Percentiles rank a stretch among this genome's conserved stretches.
Evolutionary conservation across 495 filamentous ascomycete species (phyloP).

Genomic region (Neurospora hispaniola): DNA sequence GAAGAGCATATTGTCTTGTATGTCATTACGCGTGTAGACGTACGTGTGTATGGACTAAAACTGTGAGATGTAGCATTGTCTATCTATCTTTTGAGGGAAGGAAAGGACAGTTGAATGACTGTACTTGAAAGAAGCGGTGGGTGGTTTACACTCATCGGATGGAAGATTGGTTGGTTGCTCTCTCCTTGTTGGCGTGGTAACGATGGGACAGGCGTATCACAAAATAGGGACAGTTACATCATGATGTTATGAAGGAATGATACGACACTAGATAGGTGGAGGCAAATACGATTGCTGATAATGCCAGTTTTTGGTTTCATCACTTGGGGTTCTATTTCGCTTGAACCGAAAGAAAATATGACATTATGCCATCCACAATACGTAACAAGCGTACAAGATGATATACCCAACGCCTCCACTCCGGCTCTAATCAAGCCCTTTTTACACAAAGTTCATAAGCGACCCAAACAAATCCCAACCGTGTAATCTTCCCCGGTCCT

Average conservation of each 20-base stretch:
- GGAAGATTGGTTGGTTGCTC: neutral
- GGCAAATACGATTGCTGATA: neutral
- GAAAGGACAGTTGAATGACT: neutral
- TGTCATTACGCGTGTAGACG: neutral
- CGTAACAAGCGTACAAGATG: neutral
- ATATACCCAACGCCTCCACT: neutral
- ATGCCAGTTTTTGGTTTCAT: neutral
- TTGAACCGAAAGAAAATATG: neutral
- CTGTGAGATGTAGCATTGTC: neutral
- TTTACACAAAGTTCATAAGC: neutral
- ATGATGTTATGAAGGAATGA: conserved; percentile 1
- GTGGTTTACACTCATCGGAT: neutral
- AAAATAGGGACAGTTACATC: neutral
- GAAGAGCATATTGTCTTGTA: neutral
- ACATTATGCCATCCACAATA: neutral
- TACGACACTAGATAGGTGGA: neutral
- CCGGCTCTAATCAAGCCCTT: neutral
- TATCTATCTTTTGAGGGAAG: neutral
- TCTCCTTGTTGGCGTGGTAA: neutral
- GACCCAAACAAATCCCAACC: neutral
- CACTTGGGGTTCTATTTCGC: neutral
- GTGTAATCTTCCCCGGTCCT: neutral
- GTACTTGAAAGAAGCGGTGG: neutral
- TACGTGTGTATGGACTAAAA: neutral
- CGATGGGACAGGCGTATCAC: neutral